Conservation (phyloP, 768 basidiomycete species). For the Boletus rufocinnamomeus region DNA sequence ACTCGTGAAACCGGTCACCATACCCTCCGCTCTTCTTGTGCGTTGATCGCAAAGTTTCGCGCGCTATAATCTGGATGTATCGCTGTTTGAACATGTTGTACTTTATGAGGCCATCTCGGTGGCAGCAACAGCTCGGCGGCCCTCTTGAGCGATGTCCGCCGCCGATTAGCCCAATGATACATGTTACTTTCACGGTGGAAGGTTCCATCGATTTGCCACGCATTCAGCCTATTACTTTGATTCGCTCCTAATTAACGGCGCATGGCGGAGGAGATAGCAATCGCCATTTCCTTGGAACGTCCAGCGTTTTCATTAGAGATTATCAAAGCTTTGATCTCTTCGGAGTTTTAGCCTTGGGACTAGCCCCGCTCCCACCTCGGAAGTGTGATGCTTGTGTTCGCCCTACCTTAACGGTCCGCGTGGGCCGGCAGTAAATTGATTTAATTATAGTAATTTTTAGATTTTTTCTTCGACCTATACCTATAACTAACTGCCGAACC, state of each 20-base stretch:
- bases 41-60: slow-evolving; percentile 13
- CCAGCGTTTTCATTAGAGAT: background rate
- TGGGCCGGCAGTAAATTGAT: background rate
- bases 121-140: background rate
- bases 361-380: background rate
- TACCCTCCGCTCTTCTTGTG: slow-evolving; percentile 2
- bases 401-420: background rate
- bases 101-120: background rate
- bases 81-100: slow-evolving; percentile 12
- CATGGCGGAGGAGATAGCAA: background rate
- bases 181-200: background rate
- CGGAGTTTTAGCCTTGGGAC: background rate
- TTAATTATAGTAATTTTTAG: too few species aligned
- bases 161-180: slow-evolving; percentile 8
- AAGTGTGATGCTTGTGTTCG: background rate
- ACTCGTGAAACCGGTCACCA: slow-evolving; percentile 8
- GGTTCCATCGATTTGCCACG: background rate
- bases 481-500: background rate
- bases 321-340: background rate
- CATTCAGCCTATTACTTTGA: background rate
- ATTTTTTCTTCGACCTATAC: background rate
- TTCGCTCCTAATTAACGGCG: background rate
- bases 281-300: background rate
- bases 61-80: slow-evolving; percentile 12
- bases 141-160: slow-evolving; percentile 20